A percentile compares a stretch with the other conserved stretches of the same genome.
Evolutionary conservation across 148 eudicot species (phyloP).

Genomic region (Arbutus unedo): DNA sequence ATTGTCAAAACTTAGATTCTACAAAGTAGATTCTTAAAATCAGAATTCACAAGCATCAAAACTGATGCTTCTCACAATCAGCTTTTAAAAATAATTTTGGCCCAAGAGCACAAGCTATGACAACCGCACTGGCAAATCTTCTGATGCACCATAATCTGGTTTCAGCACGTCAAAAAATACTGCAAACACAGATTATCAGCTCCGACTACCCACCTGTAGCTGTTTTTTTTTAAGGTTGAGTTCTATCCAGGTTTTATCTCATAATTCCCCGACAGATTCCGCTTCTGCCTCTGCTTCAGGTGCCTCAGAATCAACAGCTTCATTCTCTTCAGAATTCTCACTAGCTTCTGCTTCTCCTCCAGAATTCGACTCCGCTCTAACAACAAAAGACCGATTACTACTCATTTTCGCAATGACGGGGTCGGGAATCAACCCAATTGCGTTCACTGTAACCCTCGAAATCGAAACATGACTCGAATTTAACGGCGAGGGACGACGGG

Average conservation of each 20-base stretch:
- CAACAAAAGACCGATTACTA: slow-evolving; percentile 34
- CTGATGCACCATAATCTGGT: not conserved
- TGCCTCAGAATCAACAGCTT: slow-evolving; percentile 27
- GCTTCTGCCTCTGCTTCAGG: slow-evolving; percentile 17
- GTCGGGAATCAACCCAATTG: slow-evolving; percentile 21
- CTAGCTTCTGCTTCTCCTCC: slow-evolving; percentile 28
- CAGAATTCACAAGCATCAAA: not conserved
- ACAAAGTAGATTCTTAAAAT: not conserved
- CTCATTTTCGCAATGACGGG: slow-evolving; percentile 14
- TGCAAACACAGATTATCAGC: not conserved
- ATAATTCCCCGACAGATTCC: not conserved
- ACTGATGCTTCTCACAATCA: not conserved
- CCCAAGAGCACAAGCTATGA: not conserved
- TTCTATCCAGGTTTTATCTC: not conserved
- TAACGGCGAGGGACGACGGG: slow-evolving; percentile 30
- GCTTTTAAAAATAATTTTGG: not conserved
- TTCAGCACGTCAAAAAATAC: not conserved
- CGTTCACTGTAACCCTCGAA: slow-evolving; percentile 29
- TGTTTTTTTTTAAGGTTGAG: not conserved
- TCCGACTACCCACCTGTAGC: not conserved
- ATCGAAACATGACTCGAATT: slow-evolving; percentile 16
- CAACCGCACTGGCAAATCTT: not conserved
- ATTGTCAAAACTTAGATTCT: not conserved
- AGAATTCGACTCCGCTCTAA: slow-evolving; percentile 46
- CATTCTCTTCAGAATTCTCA: slow-evolving; percentile 28